Base-by-base conservation (phyloP, 2,329 filamentous ascomycete species). In the Aspergillus uvarum region DNA sequence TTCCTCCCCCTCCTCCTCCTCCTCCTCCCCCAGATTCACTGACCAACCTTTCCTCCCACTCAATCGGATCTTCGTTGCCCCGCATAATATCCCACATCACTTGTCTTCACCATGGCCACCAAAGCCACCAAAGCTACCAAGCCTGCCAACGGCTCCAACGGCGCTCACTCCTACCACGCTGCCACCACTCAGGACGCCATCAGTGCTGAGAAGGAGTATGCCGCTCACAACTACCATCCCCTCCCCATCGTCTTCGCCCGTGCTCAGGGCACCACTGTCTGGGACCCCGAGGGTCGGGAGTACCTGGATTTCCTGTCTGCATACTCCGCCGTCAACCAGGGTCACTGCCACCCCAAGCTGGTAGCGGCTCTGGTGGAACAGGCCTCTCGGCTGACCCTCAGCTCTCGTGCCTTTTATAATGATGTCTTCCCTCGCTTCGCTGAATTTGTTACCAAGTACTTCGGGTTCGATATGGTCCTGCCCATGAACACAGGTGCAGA, bases 401-500 rank as follows among this genome's bases (percentile, higher is more conserved):
- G 92, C 79, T 96, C 92, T 63, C 87, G 94, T 63, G 95, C 95
- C 54, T 99, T 98, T 81, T 89, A 98, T 84, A 99, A 98, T 76
- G 94, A 98, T 81, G 95, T 98, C 64, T 98, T 98, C 80, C 94
- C 94, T 60, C 88, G 89, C 65, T 98, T 96, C 83, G 94, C 94
- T 6, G 89, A 96, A 79, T 96, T 95, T 79, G 89, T 96, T 65
- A 93, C 91, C 68, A 80, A 86, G 67, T 88, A 91, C 74, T 96
- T 97, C 76, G 92, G 92, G 63, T 98, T 96, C 75, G 94, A 98
- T 78, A 97, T 97, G 94, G 92, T 96, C 35, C 80, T 98, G 76
- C 94, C 94, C 66, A 97, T 98, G 93, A 97, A 97, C 82, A 98
- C 94, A 2, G 94, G 94, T 60, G 94, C 94, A 22, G 94, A 98